Conservation (phyloP, 495 filamentous ascomycete species). For the Neurospora pannonica region DNA sequence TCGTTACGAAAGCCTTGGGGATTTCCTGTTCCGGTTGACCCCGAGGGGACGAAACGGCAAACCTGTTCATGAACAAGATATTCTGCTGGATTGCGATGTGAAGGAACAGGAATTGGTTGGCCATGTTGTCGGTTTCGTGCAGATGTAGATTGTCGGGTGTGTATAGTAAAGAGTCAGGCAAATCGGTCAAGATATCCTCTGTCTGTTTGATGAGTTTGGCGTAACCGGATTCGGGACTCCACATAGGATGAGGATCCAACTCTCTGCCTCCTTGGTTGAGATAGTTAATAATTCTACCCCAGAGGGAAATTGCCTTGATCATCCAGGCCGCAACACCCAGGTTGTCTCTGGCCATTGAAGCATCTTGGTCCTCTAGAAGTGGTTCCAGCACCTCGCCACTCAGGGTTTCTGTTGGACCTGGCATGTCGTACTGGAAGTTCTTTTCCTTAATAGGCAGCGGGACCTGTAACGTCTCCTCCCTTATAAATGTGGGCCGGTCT, state of each 20-base stretch:
- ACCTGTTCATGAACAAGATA: constrained; percentile 81
- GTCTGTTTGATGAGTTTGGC: constrained; percentile 59
- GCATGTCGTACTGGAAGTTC: constrained; percentile 84
- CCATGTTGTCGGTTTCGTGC: constrained; percentile 73
- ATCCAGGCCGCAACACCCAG: constrained; percentile 95
- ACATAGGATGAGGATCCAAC: constrained; percentile 63
- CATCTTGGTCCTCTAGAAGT: constrained; percentile 48
- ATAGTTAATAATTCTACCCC: constrained; percentile 84
- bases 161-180: constrained; percentile 65
- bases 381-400: constrained; percentile 64
- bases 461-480: constrained; percentile 79
- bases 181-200: constrained; percentile 55
- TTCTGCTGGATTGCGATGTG: constrained; percentile 87
- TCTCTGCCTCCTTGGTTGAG: constrained; percentile 87
- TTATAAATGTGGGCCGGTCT: constrained; percentile 83
- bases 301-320: constrained; percentile 75
- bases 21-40: constrained; percentile 61
- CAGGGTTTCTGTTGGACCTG: constrained; percentile 77
- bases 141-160: constrained; percentile 73
- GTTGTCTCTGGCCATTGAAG: constrained; percentile 65
- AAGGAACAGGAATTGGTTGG: constrained; percentile 89
- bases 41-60: constrained; percentile 66
- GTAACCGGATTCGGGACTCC: constrained; percentile 73
- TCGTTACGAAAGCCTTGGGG: constrained; percentile 69
- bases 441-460: constrained; percentile 87